Conservation (phyloP, 208 protist genomes). For the Vickermania ingenoplastis region DNA sequence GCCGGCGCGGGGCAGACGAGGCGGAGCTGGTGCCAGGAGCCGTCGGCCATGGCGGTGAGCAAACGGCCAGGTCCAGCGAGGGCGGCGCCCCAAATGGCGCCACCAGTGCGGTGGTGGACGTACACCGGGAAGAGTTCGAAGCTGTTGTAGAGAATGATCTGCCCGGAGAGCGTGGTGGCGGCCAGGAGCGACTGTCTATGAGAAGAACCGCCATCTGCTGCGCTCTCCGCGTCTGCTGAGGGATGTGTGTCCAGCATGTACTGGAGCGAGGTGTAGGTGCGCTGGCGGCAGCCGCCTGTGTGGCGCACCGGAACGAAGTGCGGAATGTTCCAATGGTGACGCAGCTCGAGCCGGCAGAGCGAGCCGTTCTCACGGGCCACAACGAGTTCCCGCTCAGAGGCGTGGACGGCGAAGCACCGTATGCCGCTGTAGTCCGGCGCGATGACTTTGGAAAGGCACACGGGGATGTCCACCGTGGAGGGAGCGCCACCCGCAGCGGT, state of each 20-base stretch:
- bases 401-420: conserved; percentile 53
- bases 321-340: conserved; percentile 64
- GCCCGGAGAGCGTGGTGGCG: conserved; percentile 66
- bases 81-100: conserved; percentile 69
- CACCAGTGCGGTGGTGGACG: conserved; percentile 73
- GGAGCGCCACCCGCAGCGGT: not conserved
- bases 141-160: conserved; percentile 69
- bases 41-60: conserved; percentile 27
- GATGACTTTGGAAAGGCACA: conserved; percentile 64
- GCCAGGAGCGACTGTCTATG: conserved; percentile 33
- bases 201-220: not conserved
- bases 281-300: conserved; percentile 52
- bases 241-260: conserved; percentile 27
- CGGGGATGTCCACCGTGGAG: not conserved
- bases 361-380: conserved; percentile 81
- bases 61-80: conserved; percentile 6
- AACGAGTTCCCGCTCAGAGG: conserved; percentile 35
- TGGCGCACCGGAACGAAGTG: conserved; percentile 71
- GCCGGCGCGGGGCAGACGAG: not conserved
- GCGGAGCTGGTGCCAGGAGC: conserved; percentile 44
- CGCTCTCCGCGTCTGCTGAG: not conserved
- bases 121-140: conserved; percentile 57
- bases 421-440: conserved; percentile 77
- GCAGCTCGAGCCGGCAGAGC: conserved; percentile 49
- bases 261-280: conserved; percentile 59